Conservation (phyloP, 2,329 filamentous ascomycete genomes). For the Phaeosphaeria sp. region DNA sequence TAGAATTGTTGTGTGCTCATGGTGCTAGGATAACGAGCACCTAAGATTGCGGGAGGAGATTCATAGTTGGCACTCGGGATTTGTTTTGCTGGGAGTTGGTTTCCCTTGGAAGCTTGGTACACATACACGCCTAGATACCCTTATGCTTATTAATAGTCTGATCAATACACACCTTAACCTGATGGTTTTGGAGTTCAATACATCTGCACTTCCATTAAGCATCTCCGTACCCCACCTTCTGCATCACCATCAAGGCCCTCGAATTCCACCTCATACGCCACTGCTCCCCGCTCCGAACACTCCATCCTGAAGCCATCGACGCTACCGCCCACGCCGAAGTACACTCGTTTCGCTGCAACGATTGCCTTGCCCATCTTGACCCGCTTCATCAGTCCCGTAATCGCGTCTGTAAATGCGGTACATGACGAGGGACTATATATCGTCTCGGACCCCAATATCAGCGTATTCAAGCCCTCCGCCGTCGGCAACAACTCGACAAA, state of each 20-base stretch:
- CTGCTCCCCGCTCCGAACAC: conserved; percentile 50
- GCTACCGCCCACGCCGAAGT: conserved; percentile 85
- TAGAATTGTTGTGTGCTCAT: conserved; percentile 4
- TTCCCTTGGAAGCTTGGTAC: not conserved
- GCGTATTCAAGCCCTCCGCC: conserved; percentile 47
- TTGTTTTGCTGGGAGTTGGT: not conserved
- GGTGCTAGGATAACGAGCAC: not conserved
- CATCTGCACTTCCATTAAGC: conserved; percentile 55
- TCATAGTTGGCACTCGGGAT: not conserved
- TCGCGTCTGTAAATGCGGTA: conserved; percentile 69
- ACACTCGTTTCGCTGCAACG: conserved; percentile 78
- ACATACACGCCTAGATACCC: conserved; percentile 1
- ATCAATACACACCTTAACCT: not conserved
- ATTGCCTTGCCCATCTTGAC: conserved; percentile 66
- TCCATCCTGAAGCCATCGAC: conserved; percentile 72
- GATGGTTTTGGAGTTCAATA: not conserved
- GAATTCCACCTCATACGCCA: conserved; percentile 58
- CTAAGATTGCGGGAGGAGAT: not conserved
- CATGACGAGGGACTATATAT: conserved; percentile 81
- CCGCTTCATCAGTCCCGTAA: conserved; percentile 63
- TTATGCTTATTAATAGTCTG: not conserved
- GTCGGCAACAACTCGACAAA: conserved; percentile 66
- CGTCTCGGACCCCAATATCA: conserved; percentile 76
- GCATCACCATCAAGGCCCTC: conserved; percentile 50
- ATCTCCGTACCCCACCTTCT: conserved; percentile 52